A percentile compares a stretch with the other conserved stretches of the same genome.
phyloP scores from a whole-genome alignment of 768 basidiomycete species.

The Termitomyces sp. region DNA sequence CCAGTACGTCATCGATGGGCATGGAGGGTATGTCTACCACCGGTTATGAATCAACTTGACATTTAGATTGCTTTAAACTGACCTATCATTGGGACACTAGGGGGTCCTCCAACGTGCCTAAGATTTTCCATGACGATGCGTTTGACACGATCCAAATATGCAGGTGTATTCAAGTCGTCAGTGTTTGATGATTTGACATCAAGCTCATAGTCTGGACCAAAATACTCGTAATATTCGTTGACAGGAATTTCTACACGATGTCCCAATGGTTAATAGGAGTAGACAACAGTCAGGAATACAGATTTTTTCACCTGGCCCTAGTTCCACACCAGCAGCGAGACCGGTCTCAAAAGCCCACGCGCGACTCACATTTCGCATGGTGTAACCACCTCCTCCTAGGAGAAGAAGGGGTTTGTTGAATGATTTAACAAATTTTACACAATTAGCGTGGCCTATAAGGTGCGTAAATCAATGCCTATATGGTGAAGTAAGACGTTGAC shows the following conservation, averaged over 20 bases:
- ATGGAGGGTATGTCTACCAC: conserved; percentile 72
- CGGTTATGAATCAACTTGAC: background rate
- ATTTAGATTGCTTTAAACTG: conserved; percentile 13
- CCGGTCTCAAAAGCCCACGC: conserved; percentile 99
- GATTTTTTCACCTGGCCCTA: conserved; percentile 61
- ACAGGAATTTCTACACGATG: conserved; percentile 70
- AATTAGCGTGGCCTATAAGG: conserved; percentile 83
- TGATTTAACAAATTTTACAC: conserved; percentile 94
- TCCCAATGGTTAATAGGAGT: background rate
- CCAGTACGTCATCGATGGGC: conserved; percentile 80
- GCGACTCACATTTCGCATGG: conserved; percentile 94
- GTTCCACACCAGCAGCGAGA: conserved; percentile 93
- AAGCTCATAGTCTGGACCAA: conserved; percentile 94
- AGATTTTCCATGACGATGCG: conserved; percentile 90
- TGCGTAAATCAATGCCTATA: background rate
- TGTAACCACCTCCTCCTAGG: conserved; percentile 96
- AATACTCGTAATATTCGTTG: conserved; percentile 99
- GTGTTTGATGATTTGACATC: conserved; percentile 94
- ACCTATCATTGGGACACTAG: conserved; percentile 91
- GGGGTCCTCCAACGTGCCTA: conserved; percentile 79
- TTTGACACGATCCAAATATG: conserved; percentile 91
- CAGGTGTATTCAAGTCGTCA: conserved; percentile 89
- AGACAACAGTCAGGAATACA: background rate
- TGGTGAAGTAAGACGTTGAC: background rate
- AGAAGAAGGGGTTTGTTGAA: conserved; percentile 92